Evolutionary conservation across 2,329 filamentous ascomycete species (phyloP).

Genomic region (Rhinocladiella similis): DNA sequence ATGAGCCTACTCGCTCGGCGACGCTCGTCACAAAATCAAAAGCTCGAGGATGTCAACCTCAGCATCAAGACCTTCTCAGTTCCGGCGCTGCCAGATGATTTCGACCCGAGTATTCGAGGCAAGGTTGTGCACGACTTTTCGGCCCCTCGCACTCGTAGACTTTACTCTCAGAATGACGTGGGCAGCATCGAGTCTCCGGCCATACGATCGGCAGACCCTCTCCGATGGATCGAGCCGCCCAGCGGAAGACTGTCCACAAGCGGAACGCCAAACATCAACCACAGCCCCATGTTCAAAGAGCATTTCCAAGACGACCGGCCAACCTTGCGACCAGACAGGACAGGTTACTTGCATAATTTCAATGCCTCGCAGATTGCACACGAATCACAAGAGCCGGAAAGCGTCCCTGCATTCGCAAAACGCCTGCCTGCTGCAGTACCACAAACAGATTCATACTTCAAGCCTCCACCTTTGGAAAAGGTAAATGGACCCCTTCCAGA

Average conservation of each 20-base stretch:
- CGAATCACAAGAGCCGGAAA: conserved; percentile 33
- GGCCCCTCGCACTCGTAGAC: conserved; percentile 53
- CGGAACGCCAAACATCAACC: conserved; percentile 29
- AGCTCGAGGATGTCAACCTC: conserved; percentile 53
- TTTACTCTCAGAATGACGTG: conserved; percentile 33
- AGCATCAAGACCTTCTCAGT: conserved; percentile 49
- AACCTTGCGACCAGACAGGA: conserved; percentile 41
- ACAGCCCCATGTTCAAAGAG: conserved; percentile 62
- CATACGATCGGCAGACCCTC: conserved; percentile 14
- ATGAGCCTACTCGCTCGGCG: conserved; percentile 61
- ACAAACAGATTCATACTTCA: conserved; percentile 4
- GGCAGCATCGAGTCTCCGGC: conserved; percentile 15
- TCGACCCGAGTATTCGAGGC: conserved; percentile 63
- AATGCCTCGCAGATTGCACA: conserved; percentile 36
- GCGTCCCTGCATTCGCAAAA: conserved; percentile 45
- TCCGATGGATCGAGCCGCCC: conserved; percentile 5
- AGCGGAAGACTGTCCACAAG: background rate
- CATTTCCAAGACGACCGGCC: conserved; percentile 57
- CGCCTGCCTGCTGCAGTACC: conserved; percentile 38
- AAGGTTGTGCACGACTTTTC: conserved; percentile 67
- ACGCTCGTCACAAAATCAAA: conserved; percentile 53
- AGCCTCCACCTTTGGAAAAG: conserved; percentile 6
- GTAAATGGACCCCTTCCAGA: background rate
- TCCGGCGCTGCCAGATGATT: conserved; percentile 58
- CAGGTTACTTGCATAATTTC: conserved; percentile 44